Conservation (phyloP, 2,329 filamentous ascomycete species). For the Coniochaeta ligniaria region DNA sequence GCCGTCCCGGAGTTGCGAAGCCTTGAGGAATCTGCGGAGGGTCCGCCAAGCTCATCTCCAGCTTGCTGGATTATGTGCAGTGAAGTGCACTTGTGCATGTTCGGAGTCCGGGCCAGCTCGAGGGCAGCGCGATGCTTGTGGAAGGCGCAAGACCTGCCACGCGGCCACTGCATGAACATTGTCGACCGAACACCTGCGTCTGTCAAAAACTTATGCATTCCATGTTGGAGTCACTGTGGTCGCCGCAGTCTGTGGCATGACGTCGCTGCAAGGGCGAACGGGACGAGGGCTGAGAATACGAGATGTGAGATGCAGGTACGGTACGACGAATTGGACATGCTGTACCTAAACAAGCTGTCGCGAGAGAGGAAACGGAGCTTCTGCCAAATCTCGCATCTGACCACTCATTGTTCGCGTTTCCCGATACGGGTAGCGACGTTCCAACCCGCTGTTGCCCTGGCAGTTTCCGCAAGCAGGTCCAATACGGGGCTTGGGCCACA, state of each 20-base stretch:
- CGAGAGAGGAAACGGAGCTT: too few relatives aligned
- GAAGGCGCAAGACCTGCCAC: not conserved
- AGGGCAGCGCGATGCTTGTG: too few relatives aligned
- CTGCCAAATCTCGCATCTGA: too few relatives aligned
- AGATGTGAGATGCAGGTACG: not conserved
- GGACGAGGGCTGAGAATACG: conserved; percentile 1
- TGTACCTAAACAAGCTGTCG: too few relatives aligned
- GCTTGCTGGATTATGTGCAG: not conserved
- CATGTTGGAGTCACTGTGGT: not conserved
- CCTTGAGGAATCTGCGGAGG: not conserved
- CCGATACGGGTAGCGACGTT: too few relatives aligned
- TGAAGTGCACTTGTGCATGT: not conserved
- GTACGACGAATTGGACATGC: not conserved
- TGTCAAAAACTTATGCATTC: not conserved
- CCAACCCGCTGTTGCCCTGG: too few relatives aligned
- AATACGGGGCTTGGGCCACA: too few relatives aligned
- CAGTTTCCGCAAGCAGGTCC: too few relatives aligned
- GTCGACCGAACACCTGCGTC: not conserved
- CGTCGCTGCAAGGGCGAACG: not conserved
- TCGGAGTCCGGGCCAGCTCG: not conserved
- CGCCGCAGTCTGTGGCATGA: not conserved
- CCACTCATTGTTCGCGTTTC: too few relatives aligned
- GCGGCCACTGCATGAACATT: not conserved
- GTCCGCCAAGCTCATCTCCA: not conserved
- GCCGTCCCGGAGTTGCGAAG: not conserved